Base-by-base conservation (phyloP, 257 asterid genomes). In the Solanum bulbocastanum region DNA sequence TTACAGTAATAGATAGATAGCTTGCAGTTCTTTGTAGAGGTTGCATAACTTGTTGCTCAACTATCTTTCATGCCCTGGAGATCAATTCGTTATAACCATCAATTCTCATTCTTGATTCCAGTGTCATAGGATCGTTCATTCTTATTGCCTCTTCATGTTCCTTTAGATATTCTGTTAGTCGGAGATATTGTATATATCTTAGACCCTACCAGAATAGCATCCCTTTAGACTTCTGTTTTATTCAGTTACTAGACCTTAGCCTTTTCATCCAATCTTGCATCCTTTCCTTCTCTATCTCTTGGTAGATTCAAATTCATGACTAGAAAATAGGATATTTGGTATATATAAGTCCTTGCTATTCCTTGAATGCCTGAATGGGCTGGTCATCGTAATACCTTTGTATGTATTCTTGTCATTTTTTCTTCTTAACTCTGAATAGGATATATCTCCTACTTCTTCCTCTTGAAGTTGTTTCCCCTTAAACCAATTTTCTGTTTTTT, bases 401-500 rank as follows among this genome's bases (percentile, higher is more conserved):
- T 14, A 4, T 52, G 16, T 25, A 86, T 68, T 65, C 15, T 76
- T 60, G 23, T 83, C 87, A 60, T 23, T 56, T 81, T 81, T 60
- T 25, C 39, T 79, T 44, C n/a, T 85, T 27, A 71, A 87, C 62
- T 76, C 73, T 81, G 78, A 85, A 58, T 92, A 88, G 93, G 88
- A 74, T 69, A 88, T 88, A 33, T 88, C 90, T 71, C 83, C 88
- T 66, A 81, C 84, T 88, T 88, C 86, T 89, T 86, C 87, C 91
- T 14, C 30, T 37, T 75, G 90, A 90, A 91, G 74, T 84, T 46
- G 91, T 84, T 90, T 87, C 23, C 66, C 66, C 25, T 58, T 20
- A 22, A 22, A 60, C 93, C 94, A 90, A 15, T 79, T 92, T 93
- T 92, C 95, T 91, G 92, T 87, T 93, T 96, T 96, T 96, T 93